Percentiles rank a stretch among this genome's conserved stretches.
These are phyloP conservation scores for Leccinum disarticulatum DNA, from an alignment of 768 basidiomycete species.

Conservation along the genomic window DNA sequence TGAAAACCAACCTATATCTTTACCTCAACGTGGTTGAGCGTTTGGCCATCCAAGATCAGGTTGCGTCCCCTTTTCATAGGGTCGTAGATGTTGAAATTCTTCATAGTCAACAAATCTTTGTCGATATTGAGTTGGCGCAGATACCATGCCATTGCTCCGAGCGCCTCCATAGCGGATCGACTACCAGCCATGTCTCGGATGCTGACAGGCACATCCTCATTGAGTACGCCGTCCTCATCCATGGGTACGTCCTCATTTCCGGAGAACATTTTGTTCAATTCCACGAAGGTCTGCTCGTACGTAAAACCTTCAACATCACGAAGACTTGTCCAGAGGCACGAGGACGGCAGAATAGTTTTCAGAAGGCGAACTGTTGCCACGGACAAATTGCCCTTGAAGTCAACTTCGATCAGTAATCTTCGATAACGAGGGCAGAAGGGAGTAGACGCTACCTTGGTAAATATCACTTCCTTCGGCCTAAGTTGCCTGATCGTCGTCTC, in stretches of 20 bases:
- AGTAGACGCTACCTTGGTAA: slow-evolving; percentile 64
- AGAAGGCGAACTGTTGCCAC: slow-evolving; percentile 80
- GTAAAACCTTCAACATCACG: slow-evolving; percentile 79
- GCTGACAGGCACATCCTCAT: slow-evolving; percentile 55
- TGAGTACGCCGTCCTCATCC: slow-evolving; percentile 42
- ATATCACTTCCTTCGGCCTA: slow-evolving; percentile 87
- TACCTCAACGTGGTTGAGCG: slow-evolving; percentile 92
- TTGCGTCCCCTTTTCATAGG: slow-evolving; percentile 90
- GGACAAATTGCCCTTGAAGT: slow-evolving; percentile 75
- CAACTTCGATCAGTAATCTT: not conserved
- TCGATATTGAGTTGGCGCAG: slow-evolving; percentile 93
- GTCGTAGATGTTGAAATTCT: slow-evolving; percentile 97
- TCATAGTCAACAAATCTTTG: slow-evolving; percentile 92
- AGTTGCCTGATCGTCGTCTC: slow-evolving; percentile 93
- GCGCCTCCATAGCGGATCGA: slow-evolving; percentile 70
- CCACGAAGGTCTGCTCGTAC: slow-evolving; percentile 67
- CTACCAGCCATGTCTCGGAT: slow-evolving; percentile 73
- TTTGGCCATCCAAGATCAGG: slow-evolving; percentile 90
- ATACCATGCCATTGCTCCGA: slow-evolving; percentile 95
- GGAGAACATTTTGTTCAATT: slow-evolving; percentile 68
- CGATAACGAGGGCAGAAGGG: not conserved
- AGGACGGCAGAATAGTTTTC: slow-evolving; percentile 73
- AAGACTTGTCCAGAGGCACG: slow-evolving; percentile 88
- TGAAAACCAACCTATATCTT: slow-evolving; percentile 8
- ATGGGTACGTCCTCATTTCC: slow-evolving; percentile 43